Conservation (phyloP, 495 filamentous ascomycete species). For the Penicillium soppii region DNA sequence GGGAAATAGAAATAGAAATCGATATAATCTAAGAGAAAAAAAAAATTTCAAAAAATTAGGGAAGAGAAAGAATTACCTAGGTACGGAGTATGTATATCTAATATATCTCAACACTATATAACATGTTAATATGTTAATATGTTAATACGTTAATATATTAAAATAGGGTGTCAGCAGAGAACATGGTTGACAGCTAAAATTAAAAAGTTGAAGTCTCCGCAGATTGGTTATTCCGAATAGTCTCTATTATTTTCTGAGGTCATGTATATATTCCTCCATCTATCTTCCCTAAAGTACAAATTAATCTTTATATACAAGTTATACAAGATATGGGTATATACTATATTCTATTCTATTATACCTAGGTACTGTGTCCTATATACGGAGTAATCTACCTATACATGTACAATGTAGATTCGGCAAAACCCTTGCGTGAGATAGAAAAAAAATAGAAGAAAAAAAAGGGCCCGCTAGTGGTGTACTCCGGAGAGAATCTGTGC, state of each 20-base stretch:
- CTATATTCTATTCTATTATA: too few relatives aligned
- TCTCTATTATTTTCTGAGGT: background rate
- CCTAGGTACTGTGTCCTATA: too few relatives aligned
- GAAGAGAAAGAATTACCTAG: slow-evolving; percentile 8
- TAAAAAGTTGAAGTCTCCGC: background rate
- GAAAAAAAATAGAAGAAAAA: too few relatives aligned
- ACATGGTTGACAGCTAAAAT: slow-evolving; percentile 13
- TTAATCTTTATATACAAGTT: too few relatives aligned
- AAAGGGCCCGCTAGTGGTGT: slow-evolving; percentile 7
- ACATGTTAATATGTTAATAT: too few relatives aligned
- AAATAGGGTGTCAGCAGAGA: slow-evolving; percentile 6
- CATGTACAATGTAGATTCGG: background rate
- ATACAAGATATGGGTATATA: too few relatives aligned
- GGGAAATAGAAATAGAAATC: slow-evolving; percentile 9
- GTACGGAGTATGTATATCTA: too few relatives aligned
- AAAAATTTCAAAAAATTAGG: slow-evolving; percentile 8
- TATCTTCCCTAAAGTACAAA: too few relatives aligned
- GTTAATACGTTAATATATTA: too few relatives aligned
- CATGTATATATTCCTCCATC: too few relatives aligned
- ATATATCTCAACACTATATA: too few relatives aligned
- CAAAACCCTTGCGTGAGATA: slow-evolving; percentile 13
- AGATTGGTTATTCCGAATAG: background rate
- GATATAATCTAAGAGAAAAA: slow-evolving; percentile 7
- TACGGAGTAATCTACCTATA: too few relatives aligned
- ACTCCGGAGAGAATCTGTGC: slow-evolving; percentile 14